Percentiles rank a stretch among this genome's conserved stretches.
Evolutionary conservation across 192 early-diverging fungal species (phyloP).

Genomic region (Coemansia sp.): DNA sequence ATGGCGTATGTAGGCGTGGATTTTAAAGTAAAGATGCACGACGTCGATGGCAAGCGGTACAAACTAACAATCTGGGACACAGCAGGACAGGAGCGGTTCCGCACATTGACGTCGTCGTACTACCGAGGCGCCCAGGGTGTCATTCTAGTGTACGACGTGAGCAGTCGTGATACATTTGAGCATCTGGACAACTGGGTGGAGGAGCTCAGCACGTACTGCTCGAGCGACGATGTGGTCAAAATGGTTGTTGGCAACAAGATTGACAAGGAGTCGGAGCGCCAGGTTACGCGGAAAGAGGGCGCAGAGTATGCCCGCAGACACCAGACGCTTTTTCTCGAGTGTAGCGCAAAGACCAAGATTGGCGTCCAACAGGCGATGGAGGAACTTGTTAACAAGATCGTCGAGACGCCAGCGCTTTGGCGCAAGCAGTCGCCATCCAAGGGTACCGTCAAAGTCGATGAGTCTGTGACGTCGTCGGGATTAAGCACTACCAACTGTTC

Average conservation of each 20-base stretch:
- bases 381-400: conserved; percentile 87
- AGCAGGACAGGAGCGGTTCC: conserved; percentile 97
- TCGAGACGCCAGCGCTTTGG: conserved; percentile 69
- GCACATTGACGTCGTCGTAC: conserved; percentile 95
- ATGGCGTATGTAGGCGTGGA: conserved; percentile 74
- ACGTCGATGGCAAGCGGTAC: conserved; percentile 82
- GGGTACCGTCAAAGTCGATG: conserved; percentile 38
- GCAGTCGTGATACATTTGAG: conserved; percentile 90
- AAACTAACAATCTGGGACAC: conserved; percentile 99
- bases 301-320: conserved; percentile 85
- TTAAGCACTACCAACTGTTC: conserved; percentile 29
- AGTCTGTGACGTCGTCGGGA: conserved; percentile 43
- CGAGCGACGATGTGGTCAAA: conserved; percentile 84
- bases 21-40: conserved; percentile 93
- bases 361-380: conserved; percentile 94
- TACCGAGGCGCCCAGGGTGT: conserved; percentile 98
- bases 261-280: conserved; percentile 77
- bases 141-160: conserved; percentile 97
- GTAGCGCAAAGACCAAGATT: conserved; percentile 90
- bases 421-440: conserved; percentile 52
- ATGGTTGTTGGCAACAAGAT: conserved; percentile 99
- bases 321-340: conserved; percentile 94
- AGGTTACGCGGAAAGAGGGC: conserved; percentile 84
- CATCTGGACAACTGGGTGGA: conserved; percentile 93
- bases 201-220: conserved; percentile 92